A percentile compares a stretch with the other conserved stretches of the same genome.
Evolutionary conservation across 106 monocot genomes (phyloP).

Genomic region (Acorus gramineus): DNA sequence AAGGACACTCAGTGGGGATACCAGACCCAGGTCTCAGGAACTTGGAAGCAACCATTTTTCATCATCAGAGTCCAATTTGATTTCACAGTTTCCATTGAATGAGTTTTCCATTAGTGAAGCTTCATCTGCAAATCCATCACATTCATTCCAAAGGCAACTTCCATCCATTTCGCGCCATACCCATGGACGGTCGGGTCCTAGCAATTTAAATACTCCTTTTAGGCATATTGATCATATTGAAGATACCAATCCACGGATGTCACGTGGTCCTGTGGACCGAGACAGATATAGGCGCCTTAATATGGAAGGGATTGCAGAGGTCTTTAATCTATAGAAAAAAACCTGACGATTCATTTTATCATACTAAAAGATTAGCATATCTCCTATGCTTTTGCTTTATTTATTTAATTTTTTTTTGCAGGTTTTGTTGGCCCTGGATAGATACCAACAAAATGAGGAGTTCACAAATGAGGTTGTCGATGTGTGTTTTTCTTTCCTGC

Average conservation of each 20-base stretch:
- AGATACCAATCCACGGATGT: too few relatives aligned
- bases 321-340: not conserved
- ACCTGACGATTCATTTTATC: too few relatives aligned
- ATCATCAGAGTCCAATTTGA: too few relatives aligned
- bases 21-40: too few relatives aligned
- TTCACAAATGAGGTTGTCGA: constrained; percentile 43
- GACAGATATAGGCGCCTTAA: constrained; percentile 19
- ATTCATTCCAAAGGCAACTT: constrained; percentile 14
- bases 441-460: constrained; percentile 52
- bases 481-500: constrained; percentile 1
- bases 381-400: not conserved
- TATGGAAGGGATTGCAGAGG: constrained; percentile 60
- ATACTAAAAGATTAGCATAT: too few relatives aligned
- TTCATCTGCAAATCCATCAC: constrained; percentile 13
- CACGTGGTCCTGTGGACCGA: not conserved
- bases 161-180: constrained; percentile 12
- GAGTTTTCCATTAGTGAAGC: constrained; percentile 1
- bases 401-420: constrained; percentile 9
- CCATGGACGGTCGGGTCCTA: constrained; percentile 18
- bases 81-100: too few relatives aligned
- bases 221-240: too few relatives aligned
- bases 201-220: not conserved
- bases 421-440: constrained; percentile 53
- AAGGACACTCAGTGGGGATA: constrained; percentile 6
- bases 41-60: too few relatives aligned